Conservation (phyloP, 2,329 filamentous ascomycete species). For the Aspergillus candidus region DNA sequence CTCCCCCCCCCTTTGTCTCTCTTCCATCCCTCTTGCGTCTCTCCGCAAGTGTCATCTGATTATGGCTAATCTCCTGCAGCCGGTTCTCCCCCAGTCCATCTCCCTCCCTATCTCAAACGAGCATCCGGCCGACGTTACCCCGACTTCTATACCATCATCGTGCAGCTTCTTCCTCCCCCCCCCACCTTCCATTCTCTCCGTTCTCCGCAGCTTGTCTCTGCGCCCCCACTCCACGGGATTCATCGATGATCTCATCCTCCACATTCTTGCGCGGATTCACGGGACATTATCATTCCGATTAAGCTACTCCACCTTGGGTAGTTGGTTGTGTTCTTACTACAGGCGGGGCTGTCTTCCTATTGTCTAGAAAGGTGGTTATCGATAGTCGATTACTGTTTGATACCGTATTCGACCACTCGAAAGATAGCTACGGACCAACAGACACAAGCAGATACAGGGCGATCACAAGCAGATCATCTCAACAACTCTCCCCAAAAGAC, state of each 20-base stretch:
- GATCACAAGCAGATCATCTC: slow-evolving; percentile 20
- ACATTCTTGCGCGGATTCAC: too few species aligned
- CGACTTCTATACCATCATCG: slow-evolving; percentile 8
- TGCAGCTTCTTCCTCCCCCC: slow-evolving; percentile 6
- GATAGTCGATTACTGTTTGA: too few species aligned
- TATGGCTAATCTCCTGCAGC: slow-evolving; percentile 14
- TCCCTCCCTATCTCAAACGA: slow-evolving; percentile 8
- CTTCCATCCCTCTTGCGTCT: neutral
- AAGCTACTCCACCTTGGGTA: neutral
- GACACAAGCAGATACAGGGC: slow-evolving; percentile 3
- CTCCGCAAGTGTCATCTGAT: slow-evolving; percentile 13
- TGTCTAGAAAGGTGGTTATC: too few species aligned
- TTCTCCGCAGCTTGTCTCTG: slow-evolving; percentile 13
- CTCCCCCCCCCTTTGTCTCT: slow-evolving; percentile 1
- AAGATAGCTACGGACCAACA: too few species aligned
- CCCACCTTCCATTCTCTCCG: slow-evolving; percentile 5
- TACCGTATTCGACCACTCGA: too few species aligned
- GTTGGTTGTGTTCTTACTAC: neutral
- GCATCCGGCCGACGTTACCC: slow-evolving; percentile 11
- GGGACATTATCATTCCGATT: too few species aligned
- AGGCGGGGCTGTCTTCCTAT: too few species aligned
- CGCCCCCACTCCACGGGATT: slow-evolving; percentile 3
- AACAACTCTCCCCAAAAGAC: slow-evolving; percentile 4
- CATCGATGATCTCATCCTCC: too few species aligned
- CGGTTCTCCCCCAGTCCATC: slow-evolving; percentile 10